phyloP scores from a whole-genome alignment of 2,329 filamentous ascomycete species.

The Scytalidium sp. region DNA sequence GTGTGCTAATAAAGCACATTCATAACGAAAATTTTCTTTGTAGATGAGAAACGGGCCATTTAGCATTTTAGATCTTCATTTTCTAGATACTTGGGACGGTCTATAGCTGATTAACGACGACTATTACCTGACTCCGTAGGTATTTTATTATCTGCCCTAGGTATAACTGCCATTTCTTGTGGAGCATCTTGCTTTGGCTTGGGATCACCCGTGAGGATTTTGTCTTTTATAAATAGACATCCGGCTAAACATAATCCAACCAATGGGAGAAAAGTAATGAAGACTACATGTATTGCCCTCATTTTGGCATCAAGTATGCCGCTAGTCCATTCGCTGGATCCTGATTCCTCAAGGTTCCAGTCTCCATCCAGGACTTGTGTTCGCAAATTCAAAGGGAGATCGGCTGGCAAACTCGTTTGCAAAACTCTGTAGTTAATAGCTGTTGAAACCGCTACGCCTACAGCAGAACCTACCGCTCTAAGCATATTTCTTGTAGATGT shows the following conservation, averaged over 20 bases:
- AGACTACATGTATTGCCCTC: constrained; percentile 20
- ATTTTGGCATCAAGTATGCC: constrained; percentile 21
- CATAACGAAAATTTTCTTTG: no score
- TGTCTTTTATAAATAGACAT: constrained; percentile 11
- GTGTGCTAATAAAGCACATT: no score
- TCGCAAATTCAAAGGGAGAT: constrained; percentile 10
- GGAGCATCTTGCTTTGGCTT: not conserved
- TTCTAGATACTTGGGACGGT: no score
- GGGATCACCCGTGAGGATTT: not conserved
- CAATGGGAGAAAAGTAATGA: constrained; percentile 19
- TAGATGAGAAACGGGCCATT: no score
- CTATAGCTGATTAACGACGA: no score
- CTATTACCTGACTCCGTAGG: no score
- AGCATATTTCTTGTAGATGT: constrained; percentile 26
- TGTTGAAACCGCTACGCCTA: constrained; percentile 19
- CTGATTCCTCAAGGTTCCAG: constrained; percentile 13
- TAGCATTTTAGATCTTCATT: no score
- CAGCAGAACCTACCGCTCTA: constrained; percentile 22
- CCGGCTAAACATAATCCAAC: constrained; percentile 14
- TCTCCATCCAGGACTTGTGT: constrained; percentile 15
- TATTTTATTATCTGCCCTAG: no score
- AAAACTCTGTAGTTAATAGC: constrained; percentile 10
- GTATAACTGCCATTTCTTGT: no score
- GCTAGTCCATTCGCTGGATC: constrained; percentile 9
- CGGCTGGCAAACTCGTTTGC: constrained; percentile 3